Conservation (phyloP, 169 alveolate genomes). For the Blepharisma undulans region DNA sequence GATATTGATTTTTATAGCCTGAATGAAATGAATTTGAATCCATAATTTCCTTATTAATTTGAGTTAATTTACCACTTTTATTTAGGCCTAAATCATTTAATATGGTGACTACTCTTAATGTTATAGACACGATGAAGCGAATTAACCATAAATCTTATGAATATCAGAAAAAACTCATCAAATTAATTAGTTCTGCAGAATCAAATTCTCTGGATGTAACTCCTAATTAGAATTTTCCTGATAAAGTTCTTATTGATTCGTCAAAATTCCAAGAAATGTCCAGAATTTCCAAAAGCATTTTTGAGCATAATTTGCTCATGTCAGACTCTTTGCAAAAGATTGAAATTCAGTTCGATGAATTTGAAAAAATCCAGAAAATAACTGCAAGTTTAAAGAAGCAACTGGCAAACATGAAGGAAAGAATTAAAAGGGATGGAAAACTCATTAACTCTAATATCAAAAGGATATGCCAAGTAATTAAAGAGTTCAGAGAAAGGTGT, state of each 20-base stretch:
- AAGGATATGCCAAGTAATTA: not conserved
- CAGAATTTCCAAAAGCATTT: not conserved
- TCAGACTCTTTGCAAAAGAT: not conserved
- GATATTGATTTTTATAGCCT: not conserved
- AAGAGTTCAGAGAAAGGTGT: conserved; percentile 30
- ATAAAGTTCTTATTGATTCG: not conserved
- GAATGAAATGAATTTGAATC: not conserved
- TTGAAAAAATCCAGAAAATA: not conserved
- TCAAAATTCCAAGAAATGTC: not conserved
- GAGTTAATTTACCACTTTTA: not conserved
- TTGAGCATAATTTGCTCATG: not conserved
- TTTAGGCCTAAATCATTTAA: not conserved
- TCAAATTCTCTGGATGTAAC: not conserved
- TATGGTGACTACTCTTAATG: not conserved
- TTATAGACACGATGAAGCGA: not conserved
- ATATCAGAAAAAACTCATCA: not conserved
- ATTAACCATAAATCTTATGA: not conserved
- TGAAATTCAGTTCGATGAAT: not conserved
- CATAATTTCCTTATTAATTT: not conserved
- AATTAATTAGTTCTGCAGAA: not conserved
- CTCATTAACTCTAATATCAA: not conserved
- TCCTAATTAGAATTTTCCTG: not conserved
- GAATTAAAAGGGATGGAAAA: not conserved
- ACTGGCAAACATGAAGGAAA: not conserved
- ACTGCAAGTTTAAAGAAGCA: not conserved